These are phyloP conservation scores for Fusarium sarcochroum DNA, from an alignment of 2,329 filamentous ascomycete species.

Conservation along the genomic window DNA sequence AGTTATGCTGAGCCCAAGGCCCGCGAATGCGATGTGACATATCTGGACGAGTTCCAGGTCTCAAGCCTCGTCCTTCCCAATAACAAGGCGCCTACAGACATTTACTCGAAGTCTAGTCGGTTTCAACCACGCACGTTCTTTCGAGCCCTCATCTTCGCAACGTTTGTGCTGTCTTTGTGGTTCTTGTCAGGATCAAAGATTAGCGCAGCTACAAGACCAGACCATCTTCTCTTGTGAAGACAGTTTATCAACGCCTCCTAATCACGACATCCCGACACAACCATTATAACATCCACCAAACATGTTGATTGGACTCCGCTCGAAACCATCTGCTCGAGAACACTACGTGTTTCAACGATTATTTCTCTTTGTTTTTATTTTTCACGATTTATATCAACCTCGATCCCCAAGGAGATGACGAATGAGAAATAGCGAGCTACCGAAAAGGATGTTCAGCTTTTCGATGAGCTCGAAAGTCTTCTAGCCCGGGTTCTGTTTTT, in stretches of 20 bases:
- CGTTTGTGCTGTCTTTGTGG: constrained; percentile 61
- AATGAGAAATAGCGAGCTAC: constrained; percentile 3
- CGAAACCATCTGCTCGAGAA: neutral
- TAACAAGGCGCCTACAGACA: constrained; percentile 1
- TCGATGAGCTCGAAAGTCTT: constrained; percentile 2
- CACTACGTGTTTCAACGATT: constrained; percentile 9
- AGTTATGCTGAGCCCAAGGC: constrained; percentile 73
- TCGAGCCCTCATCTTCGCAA: constrained; percentile 60
- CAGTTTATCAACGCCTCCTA: neutral
- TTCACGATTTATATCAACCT: constrained; percentile 15
- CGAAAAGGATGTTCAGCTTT: neutral
- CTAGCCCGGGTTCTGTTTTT: constrained; percentile 29
- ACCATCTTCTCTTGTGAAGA: constrained; percentile 30
- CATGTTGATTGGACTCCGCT: constrained; percentile 3
- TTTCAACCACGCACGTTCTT: constrained; percentile 56
- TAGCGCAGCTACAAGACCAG: constrained; percentile 23
- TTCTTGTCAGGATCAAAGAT: constrained; percentile 56
- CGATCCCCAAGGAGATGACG: constrained; percentile 3
- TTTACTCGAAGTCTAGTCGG: constrained; percentile 34
- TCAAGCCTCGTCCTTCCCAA: constrained; percentile 51
- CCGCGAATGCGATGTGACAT: constrained; percentile 72
- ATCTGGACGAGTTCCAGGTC: constrained; percentile 67
- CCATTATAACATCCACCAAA: neutral
- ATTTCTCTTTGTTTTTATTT: constrained; percentile 8
- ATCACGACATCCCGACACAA: constrained; percentile 3